Percentiles rank a stretch among this genome's conserved stretches.
These are phyloP conservation scores for Trametopsis cervina DNA, from an alignment of 768 basidiomycete species.

Conservation along the genomic window DNA sequence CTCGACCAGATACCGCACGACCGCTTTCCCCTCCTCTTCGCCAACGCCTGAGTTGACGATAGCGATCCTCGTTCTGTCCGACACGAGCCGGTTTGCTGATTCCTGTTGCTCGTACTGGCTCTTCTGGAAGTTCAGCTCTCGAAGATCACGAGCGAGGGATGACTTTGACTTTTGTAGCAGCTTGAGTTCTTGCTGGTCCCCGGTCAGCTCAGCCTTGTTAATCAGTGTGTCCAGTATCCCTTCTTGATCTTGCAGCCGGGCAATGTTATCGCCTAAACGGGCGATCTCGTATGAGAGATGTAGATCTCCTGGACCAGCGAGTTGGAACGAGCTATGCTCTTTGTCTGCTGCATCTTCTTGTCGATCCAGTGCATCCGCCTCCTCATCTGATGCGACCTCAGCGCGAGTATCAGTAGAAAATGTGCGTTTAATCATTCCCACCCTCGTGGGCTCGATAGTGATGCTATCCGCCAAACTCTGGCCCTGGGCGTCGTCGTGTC, in stretches of 20 bases:
- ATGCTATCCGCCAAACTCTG: slow-evolving; percentile 8
- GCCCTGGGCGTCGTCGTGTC: slow-evolving; percentile 30
- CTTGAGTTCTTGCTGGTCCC: slow-evolving; percentile 78
- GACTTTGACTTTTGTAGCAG: slow-evolving; percentile 78
- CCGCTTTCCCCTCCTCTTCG: slow-evolving; percentile 82
- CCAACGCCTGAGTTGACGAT: slow-evolving; percentile 80
- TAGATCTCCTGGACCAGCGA: slow-evolving; percentile 85
- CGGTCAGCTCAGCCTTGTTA: slow-evolving; percentile 91
- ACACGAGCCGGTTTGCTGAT: slow-evolving; percentile 78
- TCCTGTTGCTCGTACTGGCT: slow-evolving; percentile 93
- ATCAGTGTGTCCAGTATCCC: slow-evolving; percentile 81
- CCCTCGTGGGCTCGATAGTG: neutral
- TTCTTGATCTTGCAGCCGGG: slow-evolving; percentile 73
- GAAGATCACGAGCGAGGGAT: slow-evolving; percentile 73
- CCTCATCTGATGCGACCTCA: slow-evolving; percentile 21
- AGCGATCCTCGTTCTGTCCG: slow-evolving; percentile 76
- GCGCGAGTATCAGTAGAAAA: neutral
- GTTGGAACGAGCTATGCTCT: slow-evolving; percentile 51
- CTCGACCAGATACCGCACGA: slow-evolving; percentile 88
- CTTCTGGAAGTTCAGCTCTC: slow-evolving; percentile 85
- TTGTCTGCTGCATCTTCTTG: slow-evolving; percentile 34
- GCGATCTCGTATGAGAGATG: slow-evolving; percentile 83
- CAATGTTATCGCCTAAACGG: slow-evolving; percentile 69
- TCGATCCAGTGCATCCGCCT: slow-evolving; percentile 43
- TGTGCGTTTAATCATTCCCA: neutral